A percentile compares a stretch with the other conserved stretches of the same genome.
Conservation (phyloP, 164 flowering plant species). For the Tinospora cordifolia region DNA sequence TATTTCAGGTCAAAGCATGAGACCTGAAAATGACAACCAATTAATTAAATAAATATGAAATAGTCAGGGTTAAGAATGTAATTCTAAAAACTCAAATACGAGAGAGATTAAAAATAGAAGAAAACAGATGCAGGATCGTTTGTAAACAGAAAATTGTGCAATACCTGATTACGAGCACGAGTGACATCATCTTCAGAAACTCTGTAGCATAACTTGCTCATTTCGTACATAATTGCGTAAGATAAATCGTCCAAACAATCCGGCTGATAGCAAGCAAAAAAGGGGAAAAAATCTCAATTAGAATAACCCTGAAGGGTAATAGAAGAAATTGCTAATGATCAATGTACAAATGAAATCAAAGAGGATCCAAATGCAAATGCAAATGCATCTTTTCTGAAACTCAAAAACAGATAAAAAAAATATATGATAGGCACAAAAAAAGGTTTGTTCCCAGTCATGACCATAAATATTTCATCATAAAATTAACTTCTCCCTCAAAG, state of each 20-base stretch:
- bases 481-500: neutral
- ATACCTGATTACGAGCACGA: slow-evolving; percentile 95
- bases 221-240: slow-evolving; percentile 80
- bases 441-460: neutral
- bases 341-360: neutral
- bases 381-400: too few relatives aligned
- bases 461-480: neutral
- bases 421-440: too few relatives aligned
- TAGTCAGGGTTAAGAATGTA: too few relatives aligned
- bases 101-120: too few relatives aligned
- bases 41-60: too few relatives aligned
- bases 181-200: slow-evolving; percentile 88
- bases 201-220: slow-evolving; percentile 64
- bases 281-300: neutral
- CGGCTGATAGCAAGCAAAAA: slow-evolving; percentile 38
- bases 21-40: neutral
- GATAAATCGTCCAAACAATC: slow-evolving; percentile 86
- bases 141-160: neutral
- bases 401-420: too few relatives aligned
- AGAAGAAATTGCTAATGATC: neutral
- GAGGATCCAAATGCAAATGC: too few relatives aligned
- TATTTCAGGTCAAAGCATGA: slow-evolving; percentile 1
- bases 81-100: too few relatives aligned
- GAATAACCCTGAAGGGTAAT: neutral
- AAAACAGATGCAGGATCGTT: too few relatives aligned